phyloP scores from a whole-genome alignment of 2,329 filamentous ascomycete species.

The Pseudogymnoascus pannorum region DNA sequence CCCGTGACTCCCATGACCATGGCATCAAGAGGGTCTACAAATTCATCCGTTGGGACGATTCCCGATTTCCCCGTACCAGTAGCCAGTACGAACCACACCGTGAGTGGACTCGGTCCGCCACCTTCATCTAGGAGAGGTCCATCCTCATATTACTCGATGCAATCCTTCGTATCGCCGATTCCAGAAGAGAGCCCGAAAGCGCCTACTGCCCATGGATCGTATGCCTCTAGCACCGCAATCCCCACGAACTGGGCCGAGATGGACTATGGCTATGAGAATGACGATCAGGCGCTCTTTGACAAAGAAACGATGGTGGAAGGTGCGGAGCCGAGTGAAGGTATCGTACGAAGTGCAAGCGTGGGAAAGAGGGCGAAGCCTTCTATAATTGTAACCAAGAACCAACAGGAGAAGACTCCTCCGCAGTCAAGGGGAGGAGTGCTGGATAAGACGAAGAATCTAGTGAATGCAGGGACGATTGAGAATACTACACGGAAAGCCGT shows the following conservation, averaged over 20 bases:
- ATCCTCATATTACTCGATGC: constrained; percentile 58
- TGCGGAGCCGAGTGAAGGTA: constrained; percentile 29
- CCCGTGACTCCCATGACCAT: constrained; percentile 34
- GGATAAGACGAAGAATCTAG: neutral
- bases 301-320: constrained; percentile 22
- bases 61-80: constrained; percentile 39
- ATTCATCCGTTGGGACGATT: constrained; percentile 49
- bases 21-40: constrained; percentile 45
- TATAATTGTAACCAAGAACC: constrained; percentile 41
- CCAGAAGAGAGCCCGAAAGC: constrained; percentile 58
- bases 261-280: constrained; percentile 20
- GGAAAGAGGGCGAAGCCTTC: constrained; percentile 53
- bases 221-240: constrained; percentile 65
- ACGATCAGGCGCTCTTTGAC: constrained; percentile 15
- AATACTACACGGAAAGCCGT: neutral
- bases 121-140: constrained; percentile 52
- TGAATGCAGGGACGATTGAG: neutral
- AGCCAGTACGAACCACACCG: constrained; percentile 34
- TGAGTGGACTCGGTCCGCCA: constrained; percentile 50
- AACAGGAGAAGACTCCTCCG: neutral
- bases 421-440: neutral
- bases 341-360: constrained; percentile 55
- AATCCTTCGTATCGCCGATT: constrained; percentile 66
- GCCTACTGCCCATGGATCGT: constrained; percentile 53
- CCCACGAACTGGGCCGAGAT: constrained; percentile 55